Evolutionary conservation across 805 yeast species (phyloP).

Genomic region (Diddensiella santjacobensis): DNA sequence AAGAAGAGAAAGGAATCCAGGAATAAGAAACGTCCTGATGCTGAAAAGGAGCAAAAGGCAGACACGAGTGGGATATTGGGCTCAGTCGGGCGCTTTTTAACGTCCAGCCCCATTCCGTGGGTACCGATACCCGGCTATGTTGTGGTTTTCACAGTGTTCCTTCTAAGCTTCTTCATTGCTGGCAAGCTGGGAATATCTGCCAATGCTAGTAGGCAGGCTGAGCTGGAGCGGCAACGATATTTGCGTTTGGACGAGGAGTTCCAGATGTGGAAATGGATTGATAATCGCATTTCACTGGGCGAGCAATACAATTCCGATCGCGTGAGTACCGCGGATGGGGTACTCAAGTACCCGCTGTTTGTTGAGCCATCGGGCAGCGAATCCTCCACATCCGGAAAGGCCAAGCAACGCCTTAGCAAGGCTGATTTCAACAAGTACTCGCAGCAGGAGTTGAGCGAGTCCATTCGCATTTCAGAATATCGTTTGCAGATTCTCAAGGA

Average conservation of each 20-base stretch:
- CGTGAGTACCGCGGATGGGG: background rate
- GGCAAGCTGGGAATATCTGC: background rate
- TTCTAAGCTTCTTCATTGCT: constrained; percentile 6
- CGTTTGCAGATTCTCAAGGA: constrained; percentile 38
- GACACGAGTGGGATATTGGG: constrained; percentile 8
- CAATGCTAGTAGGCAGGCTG: background rate
- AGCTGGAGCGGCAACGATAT: constrained; percentile 2
- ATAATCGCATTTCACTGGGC: constrained; percentile 32
- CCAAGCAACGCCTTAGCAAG: no score
- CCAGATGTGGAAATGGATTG: constrained; percentile 72
- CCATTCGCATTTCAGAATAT: constrained; percentile 43
- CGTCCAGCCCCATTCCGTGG: constrained; percentile 8
- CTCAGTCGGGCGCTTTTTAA: constrained; percentile 2
- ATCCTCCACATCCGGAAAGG: background rate
- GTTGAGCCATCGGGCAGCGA: background rate
- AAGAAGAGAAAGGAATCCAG: constrained; percentile 18
- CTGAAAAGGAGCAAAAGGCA: constrained; percentile 9
- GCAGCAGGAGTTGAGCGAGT: constrained; percentile 46
- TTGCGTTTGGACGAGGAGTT: constrained; percentile 47
- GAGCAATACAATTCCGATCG: background rate
- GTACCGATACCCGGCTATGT: constrained; percentile 13
- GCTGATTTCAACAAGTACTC: constrained; percentile 25
- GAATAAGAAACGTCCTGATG: constrained; percentile 3
- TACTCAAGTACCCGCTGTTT: background rate
- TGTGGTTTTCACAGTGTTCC: constrained; percentile 3